A percentile compares a stretch with the other conserved stretches of the same genome.
Evolutionary conservation across 495 filamentous ascomycete species (phyloP).

Genomic region (Penicillium riverlandense): DNA sequence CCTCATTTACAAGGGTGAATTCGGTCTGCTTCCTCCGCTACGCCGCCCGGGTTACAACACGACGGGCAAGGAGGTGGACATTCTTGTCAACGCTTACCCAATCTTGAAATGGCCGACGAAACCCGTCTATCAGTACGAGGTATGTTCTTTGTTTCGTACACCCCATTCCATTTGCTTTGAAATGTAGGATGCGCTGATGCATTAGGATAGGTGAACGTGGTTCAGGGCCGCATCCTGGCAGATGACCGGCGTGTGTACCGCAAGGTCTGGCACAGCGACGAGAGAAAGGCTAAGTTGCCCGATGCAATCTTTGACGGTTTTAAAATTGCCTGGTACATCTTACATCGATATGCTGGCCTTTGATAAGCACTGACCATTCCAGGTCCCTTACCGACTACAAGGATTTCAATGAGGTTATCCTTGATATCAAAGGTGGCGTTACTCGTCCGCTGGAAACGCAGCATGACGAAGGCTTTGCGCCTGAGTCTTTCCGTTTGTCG

Average conservation of each 20-base stretch:
- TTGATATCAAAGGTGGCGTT: not conserved
- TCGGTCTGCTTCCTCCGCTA: no score
- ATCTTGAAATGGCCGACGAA: conserved; percentile 46
- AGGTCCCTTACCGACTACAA: conserved; percentile 32
- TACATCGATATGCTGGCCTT: not conserved
- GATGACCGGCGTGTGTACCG: conserved; percentile 15
- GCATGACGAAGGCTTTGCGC: no score
- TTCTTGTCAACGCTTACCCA: conserved; percentile 69
- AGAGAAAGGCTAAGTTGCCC: conserved; percentile 46
- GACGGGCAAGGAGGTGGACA: conserved; percentile 46
- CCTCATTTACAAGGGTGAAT: no score
- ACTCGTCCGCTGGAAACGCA: not conserved
- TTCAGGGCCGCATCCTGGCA: no score
- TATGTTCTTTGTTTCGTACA: conserved; percentile 38
- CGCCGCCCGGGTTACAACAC: conserved; percentile 38
- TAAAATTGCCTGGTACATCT: conserved; percentile 67
- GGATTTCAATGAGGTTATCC: conserved; percentile 14
- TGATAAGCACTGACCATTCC: conserved; percentile 1
- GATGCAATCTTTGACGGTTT: conserved; percentile 71
- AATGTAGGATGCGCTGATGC: not conserved
- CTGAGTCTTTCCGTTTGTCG: conserved; percentile 38
- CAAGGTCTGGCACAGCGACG: conserved; percentile 63
- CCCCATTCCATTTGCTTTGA: not conserved
- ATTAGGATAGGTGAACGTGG: conserved; percentile 37
- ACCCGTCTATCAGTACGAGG: conserved; percentile 77